Conservation (phyloP, 2,329 filamentous ascomycete genomes). For the Ceratocystis alfenasii region DNA sequence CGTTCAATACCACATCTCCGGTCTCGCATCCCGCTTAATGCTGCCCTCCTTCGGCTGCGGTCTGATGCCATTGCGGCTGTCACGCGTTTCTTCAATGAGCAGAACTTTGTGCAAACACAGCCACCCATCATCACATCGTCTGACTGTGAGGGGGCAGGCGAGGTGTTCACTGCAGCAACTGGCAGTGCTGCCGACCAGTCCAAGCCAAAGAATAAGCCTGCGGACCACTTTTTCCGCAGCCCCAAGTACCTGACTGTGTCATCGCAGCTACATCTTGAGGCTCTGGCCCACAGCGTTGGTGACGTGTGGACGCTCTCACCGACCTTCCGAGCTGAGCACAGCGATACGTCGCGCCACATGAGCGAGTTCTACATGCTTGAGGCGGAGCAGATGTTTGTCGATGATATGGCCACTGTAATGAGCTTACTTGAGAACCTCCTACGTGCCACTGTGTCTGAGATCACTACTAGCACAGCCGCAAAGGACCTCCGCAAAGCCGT, state of each 20-base stretch:
- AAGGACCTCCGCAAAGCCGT: conserved; percentile 35
- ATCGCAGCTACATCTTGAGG: conserved; percentile 85
- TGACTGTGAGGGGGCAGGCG: conserved; percentile 91
- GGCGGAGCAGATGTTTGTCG: conserved; percentile 71
- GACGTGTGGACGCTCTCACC: conserved; percentile 91
- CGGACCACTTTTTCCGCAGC: conserved; percentile 60
- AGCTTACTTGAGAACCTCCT: conserved; percentile 70
- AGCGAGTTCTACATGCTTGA: conserved; percentile 99
- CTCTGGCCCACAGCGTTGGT: conserved; percentile 73
- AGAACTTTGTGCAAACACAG: conserved; percentile 70
- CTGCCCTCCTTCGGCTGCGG: conserved; percentile 66
- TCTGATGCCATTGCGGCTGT: conserved; percentile 66
- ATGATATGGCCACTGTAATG: conserved; percentile 60
- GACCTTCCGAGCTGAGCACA: conserved; percentile 85
- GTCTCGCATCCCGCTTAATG: conserved; percentile 66
- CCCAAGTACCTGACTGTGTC: conserved; percentile 96
- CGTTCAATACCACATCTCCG: conserved; percentile 81
- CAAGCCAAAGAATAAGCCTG: conserved; percentile 27
- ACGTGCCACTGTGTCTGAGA: conserved; percentile 36
- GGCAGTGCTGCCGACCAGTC: conserved; percentile 27
- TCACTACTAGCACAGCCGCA: conserved; percentile 34
- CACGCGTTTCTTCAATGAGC: conserved; percentile 60
- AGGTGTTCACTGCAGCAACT: conserved; percentile 66
- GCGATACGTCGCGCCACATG: conserved; percentile 83
- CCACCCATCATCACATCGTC: conserved; percentile 92